phyloP scores from a whole-genome alignment of 257 asterid species.

The Solanum piurae region DNA sequence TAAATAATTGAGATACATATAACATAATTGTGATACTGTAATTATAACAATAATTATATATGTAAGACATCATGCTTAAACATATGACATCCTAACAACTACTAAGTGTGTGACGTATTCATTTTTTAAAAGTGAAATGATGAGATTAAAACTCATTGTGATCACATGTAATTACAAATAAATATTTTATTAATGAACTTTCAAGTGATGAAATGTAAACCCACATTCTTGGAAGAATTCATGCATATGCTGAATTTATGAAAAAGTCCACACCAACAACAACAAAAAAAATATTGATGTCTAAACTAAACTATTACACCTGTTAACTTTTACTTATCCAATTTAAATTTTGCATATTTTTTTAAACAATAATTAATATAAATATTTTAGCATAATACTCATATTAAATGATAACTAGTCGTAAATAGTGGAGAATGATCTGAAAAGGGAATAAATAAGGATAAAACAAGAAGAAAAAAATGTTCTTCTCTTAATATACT shows the following conservation, averaged over 20 bases:
- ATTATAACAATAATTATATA: background rate
- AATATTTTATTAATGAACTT: background rate
- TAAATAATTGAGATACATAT: background rate
- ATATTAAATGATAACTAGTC: too few species aligned
- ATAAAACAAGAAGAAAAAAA: too few species aligned
- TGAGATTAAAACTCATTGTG: background rate
- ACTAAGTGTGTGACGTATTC: background rate
- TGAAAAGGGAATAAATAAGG: too few species aligned
- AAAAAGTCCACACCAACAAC: background rate
- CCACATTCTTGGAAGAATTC: background rate
- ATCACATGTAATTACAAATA: background rate
- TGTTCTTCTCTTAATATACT: fast-evolving
- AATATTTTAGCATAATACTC: too few species aligned
- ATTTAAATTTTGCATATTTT: too few species aligned
- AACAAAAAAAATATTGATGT: background rate
- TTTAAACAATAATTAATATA: too few species aligned
- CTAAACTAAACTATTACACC: background rate
- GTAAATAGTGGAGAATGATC: too few species aligned
- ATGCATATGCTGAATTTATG: background rate
- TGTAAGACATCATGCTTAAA: background rate
- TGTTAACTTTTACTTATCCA: too few species aligned
- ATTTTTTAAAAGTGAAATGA: background rate
- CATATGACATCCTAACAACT: background rate
- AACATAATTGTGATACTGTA: background rate
- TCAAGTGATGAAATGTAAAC: background rate